Conservation (phyloP, 192 early-diverging fungal species). For the Rhizophagus clarus region DNA sequence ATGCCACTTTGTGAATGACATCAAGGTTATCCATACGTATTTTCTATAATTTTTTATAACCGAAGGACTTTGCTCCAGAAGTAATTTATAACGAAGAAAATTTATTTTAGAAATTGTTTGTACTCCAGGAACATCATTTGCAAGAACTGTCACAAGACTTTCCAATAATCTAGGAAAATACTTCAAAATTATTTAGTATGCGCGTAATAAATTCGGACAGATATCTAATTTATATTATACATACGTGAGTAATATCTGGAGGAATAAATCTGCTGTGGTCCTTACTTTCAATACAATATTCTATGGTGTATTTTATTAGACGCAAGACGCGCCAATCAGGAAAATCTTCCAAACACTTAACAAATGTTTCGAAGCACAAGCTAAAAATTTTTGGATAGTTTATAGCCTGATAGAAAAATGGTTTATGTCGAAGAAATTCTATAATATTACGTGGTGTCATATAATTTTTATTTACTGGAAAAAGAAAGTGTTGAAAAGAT, state of each 20-base stretch:
- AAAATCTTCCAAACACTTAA: background rate
- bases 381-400: background rate
- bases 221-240: background rate
- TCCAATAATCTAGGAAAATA: conserved; percentile 2
- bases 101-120: conserved; percentile 15
- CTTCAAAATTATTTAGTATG: conserved; percentile 1
- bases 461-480: conserved; percentile 18
- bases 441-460: conserved; percentile 8
- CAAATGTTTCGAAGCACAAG: conserved; percentile 5
- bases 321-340: conserved; percentile 28
- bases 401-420: background rate
- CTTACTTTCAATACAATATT: background rate
- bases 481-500: conserved; percentile 16
- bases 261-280: background rate
- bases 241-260: background rate
- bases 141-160: background rate
- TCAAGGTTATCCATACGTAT: conserved; percentile 21
- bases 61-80: background rate
- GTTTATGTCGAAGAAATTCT: background rate
- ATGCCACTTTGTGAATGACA: conserved; percentile 27
- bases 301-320: background rate
- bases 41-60: background rate
- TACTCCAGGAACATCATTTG: background rate
- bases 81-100: background rate
- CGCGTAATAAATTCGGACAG: too few species aligned